Evolutionary conservation across 139 green algal genomes (phyloP).

Genomic region (Chlamydomonas sp.): DNA sequence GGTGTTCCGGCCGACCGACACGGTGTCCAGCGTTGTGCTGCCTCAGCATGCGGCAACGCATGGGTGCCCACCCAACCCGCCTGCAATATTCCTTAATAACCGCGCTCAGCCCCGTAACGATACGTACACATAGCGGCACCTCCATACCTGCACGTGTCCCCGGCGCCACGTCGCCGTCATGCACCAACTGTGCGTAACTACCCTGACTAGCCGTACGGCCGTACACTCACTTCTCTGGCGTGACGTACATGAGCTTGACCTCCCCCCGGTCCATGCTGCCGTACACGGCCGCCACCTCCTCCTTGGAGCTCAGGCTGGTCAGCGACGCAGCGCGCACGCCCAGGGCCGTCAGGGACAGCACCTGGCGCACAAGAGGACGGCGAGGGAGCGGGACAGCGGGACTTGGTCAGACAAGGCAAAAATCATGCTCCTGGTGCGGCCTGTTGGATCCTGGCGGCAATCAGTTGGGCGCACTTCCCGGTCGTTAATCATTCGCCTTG

Average conservation of each 20-base stretch:
- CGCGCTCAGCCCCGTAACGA: too few relatives aligned
- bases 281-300: slow-evolving; percentile 49
- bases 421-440: too few relatives aligned
- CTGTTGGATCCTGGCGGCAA: too few relatives aligned
- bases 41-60: background rate
- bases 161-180: too few relatives aligned
- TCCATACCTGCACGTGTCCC: too few relatives aligned
- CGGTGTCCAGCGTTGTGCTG: background rate
- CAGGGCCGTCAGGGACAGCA: slow-evolving; percentile 45
- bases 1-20: too few relatives aligned
- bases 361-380: slow-evolving; percentile 18
- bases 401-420: background rate
- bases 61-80: background rate
- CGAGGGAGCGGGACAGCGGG: background rate
- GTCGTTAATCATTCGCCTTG: too few relatives aligned
- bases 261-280: slow-evolving; percentile 26
- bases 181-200: background rate
- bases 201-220: background rate
- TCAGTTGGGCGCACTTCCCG: too few relatives aligned
- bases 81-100: too few relatives aligned
- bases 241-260: slow-evolving; percentile 88
- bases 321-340: slow-evolving; percentile 53
- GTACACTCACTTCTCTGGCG: slow-evolving; percentile 73
- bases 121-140: too few relatives aligned
- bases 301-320: slow-evolving; percentile 72